phyloP scores from a whole-genome alignment of 148 eudicot genomes.

The Oxyria digyna region DNA sequence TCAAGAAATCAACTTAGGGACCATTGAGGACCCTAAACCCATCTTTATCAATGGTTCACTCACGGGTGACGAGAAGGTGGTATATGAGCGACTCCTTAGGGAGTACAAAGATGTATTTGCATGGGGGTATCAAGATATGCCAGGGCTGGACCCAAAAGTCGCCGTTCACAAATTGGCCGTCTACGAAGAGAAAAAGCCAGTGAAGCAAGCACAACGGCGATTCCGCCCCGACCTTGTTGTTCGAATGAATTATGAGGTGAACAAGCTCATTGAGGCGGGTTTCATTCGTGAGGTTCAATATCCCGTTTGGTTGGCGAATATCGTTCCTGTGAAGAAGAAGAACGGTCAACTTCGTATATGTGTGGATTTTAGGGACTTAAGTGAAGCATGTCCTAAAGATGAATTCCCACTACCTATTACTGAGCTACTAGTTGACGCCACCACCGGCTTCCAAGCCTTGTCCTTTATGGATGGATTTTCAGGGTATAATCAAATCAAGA shows the following conservation, averaged over 20 bases:
- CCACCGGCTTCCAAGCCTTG: background rate
- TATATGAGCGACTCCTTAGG: conserved; percentile 1
- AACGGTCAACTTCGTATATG: background rate
- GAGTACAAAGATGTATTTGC: conserved; percentile 10
- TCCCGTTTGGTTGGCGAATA: background rate
- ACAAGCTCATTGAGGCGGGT: background rate
- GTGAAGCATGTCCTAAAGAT: background rate
- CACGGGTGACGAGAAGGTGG: background rate
- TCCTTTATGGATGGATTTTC: background rate
- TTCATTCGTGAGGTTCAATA: background rate
- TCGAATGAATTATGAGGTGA: background rate
- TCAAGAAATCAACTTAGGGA: no score
- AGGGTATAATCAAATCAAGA: background rate
- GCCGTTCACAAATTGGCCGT: background rate
- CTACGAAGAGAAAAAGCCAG: background rate
- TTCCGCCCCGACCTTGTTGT: background rate
- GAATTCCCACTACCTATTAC: background rate
- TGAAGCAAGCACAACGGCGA: background rate
- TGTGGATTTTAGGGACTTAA: background rate
- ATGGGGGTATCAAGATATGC: background rate
- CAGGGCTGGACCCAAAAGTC: background rate
- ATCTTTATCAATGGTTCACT: background rate
- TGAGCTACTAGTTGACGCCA: background rate
- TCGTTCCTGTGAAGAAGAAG: background rate
- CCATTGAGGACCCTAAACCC: background rate